Percentiles rank a stretch among this genome's conserved stretches.
Conservation (phyloP, 768 basidiomycete genomes). For the Boletus insuetus region DNA sequence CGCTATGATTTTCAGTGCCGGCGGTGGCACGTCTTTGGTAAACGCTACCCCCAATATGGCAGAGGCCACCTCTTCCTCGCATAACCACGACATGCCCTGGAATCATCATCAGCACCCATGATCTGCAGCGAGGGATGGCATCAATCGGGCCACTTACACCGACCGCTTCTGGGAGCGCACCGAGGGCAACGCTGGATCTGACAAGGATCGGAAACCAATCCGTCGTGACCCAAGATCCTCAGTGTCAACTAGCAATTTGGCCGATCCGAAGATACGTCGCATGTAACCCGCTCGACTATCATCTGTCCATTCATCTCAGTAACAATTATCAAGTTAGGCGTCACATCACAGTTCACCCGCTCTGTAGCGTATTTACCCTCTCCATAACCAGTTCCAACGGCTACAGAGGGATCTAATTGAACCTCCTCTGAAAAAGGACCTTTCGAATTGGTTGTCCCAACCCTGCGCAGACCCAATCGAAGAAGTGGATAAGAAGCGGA, state of each 20-base stretch:
- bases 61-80: constrained; percentile 37
- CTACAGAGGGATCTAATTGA: background rate
- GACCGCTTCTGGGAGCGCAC: constrained; percentile 27
- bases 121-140: background rate
- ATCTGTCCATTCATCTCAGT: background rate
- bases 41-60: constrained; percentile 32
- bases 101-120: background rate
- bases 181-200: background rate
- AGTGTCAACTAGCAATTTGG: background rate
- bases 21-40: constrained; percentile 9
- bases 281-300: background rate
- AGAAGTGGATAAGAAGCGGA: background rate
- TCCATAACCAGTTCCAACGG: background rate
- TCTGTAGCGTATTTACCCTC: background rate
- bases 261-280: background rate
- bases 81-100: constrained; percentile 43
- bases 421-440: background rate
- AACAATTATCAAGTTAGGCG: background rate
- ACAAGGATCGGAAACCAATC: constrained; percentile 1
- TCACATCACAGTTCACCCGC: background rate
- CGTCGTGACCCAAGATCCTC: background rate
- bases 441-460: background rate
- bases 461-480: background rate
- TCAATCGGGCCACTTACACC: constrained; percentile 30
- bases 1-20: constrained; percentile 35